Evolutionary conservation across 2,329 filamentous ascomycete genomes (phyloP).

Genomic region (Botrytis sinoallii): DNA sequence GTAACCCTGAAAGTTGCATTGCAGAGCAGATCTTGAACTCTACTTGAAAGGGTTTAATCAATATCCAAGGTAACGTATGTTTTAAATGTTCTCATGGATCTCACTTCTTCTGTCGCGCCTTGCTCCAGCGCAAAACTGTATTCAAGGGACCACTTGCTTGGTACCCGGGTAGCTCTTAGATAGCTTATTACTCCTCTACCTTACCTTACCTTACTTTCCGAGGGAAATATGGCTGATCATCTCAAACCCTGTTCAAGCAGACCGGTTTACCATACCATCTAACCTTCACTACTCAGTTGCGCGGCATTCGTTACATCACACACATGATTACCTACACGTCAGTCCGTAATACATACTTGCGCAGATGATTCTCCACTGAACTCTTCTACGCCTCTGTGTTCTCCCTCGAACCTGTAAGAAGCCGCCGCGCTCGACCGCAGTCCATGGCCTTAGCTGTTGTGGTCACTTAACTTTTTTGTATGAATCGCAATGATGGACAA

Average conservation of each 20-base stretch:
- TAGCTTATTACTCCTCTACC: not conserved
- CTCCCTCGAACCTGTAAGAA: slow-evolving; percentile 36
- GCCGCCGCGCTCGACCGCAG: slow-evolving; percentile 36
- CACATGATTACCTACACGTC: slow-evolving; percentile 33
- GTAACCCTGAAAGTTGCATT: not conserved
- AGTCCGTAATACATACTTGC: slow-evolving; percentile 32
- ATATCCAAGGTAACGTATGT: slow-evolving; percentile 15
- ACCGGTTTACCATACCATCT: slow-evolving; percentile 2
- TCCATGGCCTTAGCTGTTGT: slow-evolving; percentile 41
- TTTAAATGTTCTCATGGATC: slow-evolving; percentile 1
- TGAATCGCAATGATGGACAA: slow-evolving; percentile 51
- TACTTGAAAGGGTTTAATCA: slow-evolving; percentile 11
- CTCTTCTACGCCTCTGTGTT: slow-evolving; percentile 31
- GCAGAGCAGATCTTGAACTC: not conserved
- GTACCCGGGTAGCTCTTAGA: slow-evolving; percentile 7
- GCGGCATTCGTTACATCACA: slow-evolving; percentile 29
- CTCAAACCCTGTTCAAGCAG: slow-evolving; percentile 18
- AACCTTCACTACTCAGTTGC: slow-evolving; percentile 20
- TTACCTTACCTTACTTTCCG: slow-evolving; percentile 1
- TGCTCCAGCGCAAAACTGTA: slow-evolving; percentile 9
- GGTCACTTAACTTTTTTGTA: slow-evolving; percentile 43
- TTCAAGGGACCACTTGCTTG: slow-evolving; percentile 2
- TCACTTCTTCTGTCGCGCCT: slow-evolving; percentile 1
- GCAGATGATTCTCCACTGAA: slow-evolving; percentile 34
- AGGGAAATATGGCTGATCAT: slow-evolving; percentile 15